These are phyloP conservation scores for Cymbopogon citratus DNA, from an alignment of 176 grass and related monocot genomes.

Conservation along the genomic window DNA sequence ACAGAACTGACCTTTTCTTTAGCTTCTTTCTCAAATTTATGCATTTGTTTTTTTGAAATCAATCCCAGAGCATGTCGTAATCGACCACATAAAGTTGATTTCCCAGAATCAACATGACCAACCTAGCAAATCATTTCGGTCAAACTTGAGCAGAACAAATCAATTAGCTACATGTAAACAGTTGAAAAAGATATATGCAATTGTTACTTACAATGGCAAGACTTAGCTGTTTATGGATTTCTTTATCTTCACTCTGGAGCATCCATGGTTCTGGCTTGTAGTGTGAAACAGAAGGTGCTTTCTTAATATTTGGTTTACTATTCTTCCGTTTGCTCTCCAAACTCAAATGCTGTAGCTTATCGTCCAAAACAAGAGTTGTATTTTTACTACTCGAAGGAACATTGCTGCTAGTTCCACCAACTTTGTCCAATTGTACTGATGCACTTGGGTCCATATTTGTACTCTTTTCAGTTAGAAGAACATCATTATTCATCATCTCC, in stretches of 20 bases:
- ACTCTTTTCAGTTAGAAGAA: slow-evolving; percentile 22
- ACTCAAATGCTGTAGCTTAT: slow-evolving; percentile 52
- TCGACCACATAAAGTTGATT: slow-evolving; percentile 83
- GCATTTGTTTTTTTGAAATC: slow-evolving; percentile 86
- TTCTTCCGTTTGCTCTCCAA: slow-evolving; percentile 44
- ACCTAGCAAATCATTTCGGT: slow-evolving; percentile 49
- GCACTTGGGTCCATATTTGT: neutral
- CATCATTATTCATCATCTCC: slow-evolving; percentile 17
- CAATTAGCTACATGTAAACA: neutral
- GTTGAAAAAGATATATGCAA: neutral
- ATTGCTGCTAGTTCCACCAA: slow-evolving; percentile 13
- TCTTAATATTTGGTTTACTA: slow-evolving; percentile 44
- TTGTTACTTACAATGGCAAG: slow-evolving; percentile 74
- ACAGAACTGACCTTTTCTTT: slow-evolving; percentile 71
- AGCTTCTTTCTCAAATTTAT: slow-evolving; percentile 89
- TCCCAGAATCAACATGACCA: slow-evolving; percentile 91
- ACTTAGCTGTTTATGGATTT: slow-evolving; percentile 59
- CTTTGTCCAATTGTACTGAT: slow-evolving; percentile 14
- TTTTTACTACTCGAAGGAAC: slow-evolving; percentile 23
- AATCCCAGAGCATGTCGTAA: slow-evolving; percentile 62
- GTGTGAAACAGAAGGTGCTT: slow-evolving; percentile 32
- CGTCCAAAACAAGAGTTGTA: slow-evolving; percentile 28
- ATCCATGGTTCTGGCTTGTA: slow-evolving; percentile 93
- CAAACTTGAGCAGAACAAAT: neutral
- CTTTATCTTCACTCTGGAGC: slow-evolving; percentile 45